Conservation (phyloP, 2,329 filamentous ascomycete genomes). For the Colletotrichum liaoningense region DNA sequence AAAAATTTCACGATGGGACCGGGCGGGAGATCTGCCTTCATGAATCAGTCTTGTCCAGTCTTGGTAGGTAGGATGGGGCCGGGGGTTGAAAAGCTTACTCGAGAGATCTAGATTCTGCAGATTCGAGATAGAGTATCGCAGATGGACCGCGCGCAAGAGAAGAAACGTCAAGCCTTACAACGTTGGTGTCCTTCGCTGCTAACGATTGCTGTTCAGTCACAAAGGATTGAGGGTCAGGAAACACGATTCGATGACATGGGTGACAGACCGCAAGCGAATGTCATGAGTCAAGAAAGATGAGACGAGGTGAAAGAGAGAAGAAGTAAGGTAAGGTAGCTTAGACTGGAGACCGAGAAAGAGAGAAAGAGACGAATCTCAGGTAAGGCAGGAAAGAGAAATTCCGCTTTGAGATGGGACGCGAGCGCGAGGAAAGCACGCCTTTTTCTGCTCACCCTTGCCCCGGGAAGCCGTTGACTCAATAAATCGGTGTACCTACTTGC, state of each 20-base stretch:
- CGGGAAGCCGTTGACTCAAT: not conserved
- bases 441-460: not conserved
- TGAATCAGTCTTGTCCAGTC: not conserved
- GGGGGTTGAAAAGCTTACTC: not conserved
- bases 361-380: not conserved
- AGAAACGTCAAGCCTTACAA: not conserved
- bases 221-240: not conserved
- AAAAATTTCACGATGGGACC: not conserved
- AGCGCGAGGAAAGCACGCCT: not conserved
- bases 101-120: not conserved
- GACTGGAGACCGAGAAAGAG: not conserved
- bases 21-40: not conserved
- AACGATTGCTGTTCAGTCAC: not conserved
- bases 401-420: slow-evolving; percentile 4
- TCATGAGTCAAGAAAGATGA: slow-evolving; percentile 20
- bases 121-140: not conserved
- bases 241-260: not conserved
- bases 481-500: not conserved
- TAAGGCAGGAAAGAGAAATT: not conserved
- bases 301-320: not conserved
- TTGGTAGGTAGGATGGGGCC: not conserved
- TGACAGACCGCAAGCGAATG: not conserved
- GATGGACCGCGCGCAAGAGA: not conserved
- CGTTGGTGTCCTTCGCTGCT: not conserved
- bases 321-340: too few species aligned